A percentile compares a stretch with the other conserved stretches of the same genome.
phyloP scores from a whole-genome alignment of 2,329 filamentous ascomycete species.

The Incumbomyces delicatus region DNA sequence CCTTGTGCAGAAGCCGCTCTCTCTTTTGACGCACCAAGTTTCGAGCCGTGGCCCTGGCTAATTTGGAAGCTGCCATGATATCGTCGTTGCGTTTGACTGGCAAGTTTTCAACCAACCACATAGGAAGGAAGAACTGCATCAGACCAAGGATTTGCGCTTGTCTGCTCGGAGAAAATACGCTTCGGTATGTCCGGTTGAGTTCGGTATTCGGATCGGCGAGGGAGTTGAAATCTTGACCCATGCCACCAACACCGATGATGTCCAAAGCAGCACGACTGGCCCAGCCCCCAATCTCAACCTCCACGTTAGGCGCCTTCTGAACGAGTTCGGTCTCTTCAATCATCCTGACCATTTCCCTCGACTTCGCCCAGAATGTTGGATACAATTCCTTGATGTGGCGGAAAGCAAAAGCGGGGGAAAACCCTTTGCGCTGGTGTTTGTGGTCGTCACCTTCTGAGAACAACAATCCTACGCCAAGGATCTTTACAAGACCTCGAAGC shows the following conservation, averaged over 20 bases:
- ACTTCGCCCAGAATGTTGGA: slow-evolving; percentile 73
- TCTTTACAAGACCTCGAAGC: slow-evolving; percentile 26
- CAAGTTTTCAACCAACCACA: slow-evolving; percentile 50
- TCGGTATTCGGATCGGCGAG: slow-evolving; percentile 51
- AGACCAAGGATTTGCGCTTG: slow-evolving; percentile 49
- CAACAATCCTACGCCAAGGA: slow-evolving; percentile 41
- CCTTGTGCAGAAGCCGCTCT: slow-evolving; percentile 37
- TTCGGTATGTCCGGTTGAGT: slow-evolving; percentile 49
- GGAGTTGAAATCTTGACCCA: slow-evolving; percentile 61
- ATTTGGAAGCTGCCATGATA: slow-evolving; percentile 44
- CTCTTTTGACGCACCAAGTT: slow-evolving; percentile 65
- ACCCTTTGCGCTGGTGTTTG: slow-evolving; percentile 63
- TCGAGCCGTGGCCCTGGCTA: slow-evolving; percentile 57
- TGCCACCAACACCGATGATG: slow-evolving; percentile 63
- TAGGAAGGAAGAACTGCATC: slow-evolving; percentile 52
- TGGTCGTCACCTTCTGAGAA: slow-evolving; percentile 88
- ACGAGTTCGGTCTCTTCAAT: slow-evolving; percentile 40
- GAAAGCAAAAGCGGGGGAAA: slow-evolving; percentile 77
- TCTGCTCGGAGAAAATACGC: slow-evolving; percentile 44
- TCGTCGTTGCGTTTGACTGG: slow-evolving; percentile 64
- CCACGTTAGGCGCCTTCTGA: slow-evolving; percentile 23
- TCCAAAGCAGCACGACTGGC: slow-evolving; percentile 60
- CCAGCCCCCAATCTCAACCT: slow-evolving; percentile 54
- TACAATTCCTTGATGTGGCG: slow-evolving; percentile 78
- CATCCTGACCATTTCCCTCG: slow-evolving; percentile 54